A percentile compares a stretch with the other conserved stretches of the same genome.
These are phyloP conservation scores for Raffaelea albimanens DNA, from an alignment of 2,329 filamentous ascomycete species.

Conservation along the genomic window DNA sequence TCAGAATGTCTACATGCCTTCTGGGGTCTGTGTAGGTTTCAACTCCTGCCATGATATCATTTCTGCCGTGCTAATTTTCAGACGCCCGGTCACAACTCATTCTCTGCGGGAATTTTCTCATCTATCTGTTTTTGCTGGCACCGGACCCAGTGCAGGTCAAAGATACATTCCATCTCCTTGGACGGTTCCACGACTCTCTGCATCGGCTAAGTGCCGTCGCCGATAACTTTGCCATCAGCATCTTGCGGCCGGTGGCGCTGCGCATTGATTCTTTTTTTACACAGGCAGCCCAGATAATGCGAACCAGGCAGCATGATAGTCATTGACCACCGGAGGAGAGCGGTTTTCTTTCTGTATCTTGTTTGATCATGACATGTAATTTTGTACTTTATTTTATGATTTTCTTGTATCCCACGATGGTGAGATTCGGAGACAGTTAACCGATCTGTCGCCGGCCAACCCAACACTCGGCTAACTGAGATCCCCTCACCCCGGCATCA, in stretches of 20 bases:
- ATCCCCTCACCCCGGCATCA: too few species aligned
- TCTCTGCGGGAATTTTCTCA: slow-evolving; percentile 36
- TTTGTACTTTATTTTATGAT: too few species aligned
- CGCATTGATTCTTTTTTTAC: slow-evolving; percentile 30
- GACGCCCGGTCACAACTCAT: slow-evolving; percentile 34
- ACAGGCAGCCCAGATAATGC: slow-evolving; percentile 20
- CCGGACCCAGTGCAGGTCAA: slow-evolving; percentile 24
- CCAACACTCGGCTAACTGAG: too few species aligned
- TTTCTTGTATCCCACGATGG: too few species aligned
- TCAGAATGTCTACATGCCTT: slow-evolving; percentile 29
- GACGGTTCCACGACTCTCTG: slow-evolving; percentile 26
- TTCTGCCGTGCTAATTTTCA: background rate
- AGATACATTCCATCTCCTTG: slow-evolving; percentile 24
- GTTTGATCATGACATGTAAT: too few species aligned
- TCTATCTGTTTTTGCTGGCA: slow-evolving; percentile 36
- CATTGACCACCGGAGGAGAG: too few species aligned
- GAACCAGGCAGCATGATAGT: background rate
- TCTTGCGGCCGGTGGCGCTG: slow-evolving; percentile 26
- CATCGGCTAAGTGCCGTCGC: slow-evolving; percentile 23
- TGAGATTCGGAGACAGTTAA: too few species aligned
- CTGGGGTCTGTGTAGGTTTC: slow-evolving; percentile 32
- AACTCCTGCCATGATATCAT: too few species aligned
- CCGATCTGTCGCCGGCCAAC: too few species aligned
- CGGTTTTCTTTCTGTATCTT: too few species aligned
- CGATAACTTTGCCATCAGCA: slow-evolving; percentile 20